These are phyloP conservation scores for Teratosphaeriaceae sp. DNA, from an alignment of 2,329 filamentous ascomycete genomes.

Conservation along the genomic window DNA sequence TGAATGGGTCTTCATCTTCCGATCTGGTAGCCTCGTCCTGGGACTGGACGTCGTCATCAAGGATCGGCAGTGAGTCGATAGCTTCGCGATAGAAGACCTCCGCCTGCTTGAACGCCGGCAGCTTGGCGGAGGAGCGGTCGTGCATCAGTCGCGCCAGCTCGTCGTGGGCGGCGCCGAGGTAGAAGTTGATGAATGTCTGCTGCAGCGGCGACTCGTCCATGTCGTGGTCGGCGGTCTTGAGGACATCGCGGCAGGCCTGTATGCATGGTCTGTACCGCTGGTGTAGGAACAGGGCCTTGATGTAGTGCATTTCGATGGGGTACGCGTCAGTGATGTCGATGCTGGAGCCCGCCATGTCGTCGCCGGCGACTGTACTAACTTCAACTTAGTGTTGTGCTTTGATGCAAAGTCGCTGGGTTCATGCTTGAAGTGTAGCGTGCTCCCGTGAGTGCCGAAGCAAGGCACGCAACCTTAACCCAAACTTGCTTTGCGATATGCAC, in stretches of 20 bases:
- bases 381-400: too few species aligned
- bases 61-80: constrained; percentile 15
- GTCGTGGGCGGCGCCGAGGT: constrained; percentile 41
- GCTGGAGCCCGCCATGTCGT: constrained; percentile 4
- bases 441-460: too few species aligned
- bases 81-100: constrained; percentile 32
- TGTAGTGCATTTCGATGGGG: constrained; percentile 21
- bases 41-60: not conserved
- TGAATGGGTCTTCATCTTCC: not conserved
- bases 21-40: not conserved
- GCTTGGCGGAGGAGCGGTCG: constrained; percentile 39
- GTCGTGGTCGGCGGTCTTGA: constrained; percentile 9
- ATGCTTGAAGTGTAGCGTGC: too few species aligned
- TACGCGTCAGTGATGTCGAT: constrained; percentile 8
- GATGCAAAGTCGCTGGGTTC: too few species aligned
- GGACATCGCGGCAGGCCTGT: constrained; percentile 22
- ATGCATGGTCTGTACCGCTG: constrained; percentile 27
- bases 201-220: constrained; percentile 15
- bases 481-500: too few species aligned
- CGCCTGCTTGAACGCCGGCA: constrained; percentile 35
- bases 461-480: too few species aligned
- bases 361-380: not conserved
- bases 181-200: constrained; percentile 38
- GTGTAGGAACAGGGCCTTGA: constrained; percentile 25
- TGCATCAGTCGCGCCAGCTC: constrained; percentile 41